phyloP scores from a whole-genome alignment of 768 basidiomycete genomes.

The Leccinum incarnatum region DNA sequence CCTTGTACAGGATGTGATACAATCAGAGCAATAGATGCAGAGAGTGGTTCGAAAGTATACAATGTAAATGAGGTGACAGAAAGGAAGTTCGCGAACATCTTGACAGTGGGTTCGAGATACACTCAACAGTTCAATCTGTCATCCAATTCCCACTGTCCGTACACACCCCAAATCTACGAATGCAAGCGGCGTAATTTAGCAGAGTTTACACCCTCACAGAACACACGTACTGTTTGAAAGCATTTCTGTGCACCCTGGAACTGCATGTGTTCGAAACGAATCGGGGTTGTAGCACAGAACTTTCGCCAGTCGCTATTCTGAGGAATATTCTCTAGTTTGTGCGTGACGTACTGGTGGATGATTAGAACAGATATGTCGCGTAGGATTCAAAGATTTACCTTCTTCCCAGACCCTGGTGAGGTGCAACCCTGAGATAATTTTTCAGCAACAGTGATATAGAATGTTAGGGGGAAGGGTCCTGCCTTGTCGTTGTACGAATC shows the following conservation, averaged over 20 bases:
- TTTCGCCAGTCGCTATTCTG: slow-evolving; percentile 27
- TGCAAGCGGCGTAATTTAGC: not conserved
- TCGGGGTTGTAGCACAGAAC: slow-evolving; percentile 36
- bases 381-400: slow-evolving; percentile 6
- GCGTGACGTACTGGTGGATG: slow-evolving; percentile 23
- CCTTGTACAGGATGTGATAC: not conserved
- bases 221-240: slow-evolving; percentile 11
- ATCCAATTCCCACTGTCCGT: slow-evolving; percentile 29
- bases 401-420: slow-evolving; percentile 20
- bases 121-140: slow-evolving; percentile 15
- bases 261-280: slow-evolving; percentile 18
- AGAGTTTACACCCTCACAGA: not conserved
- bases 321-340: slow-evolving; percentile 27
- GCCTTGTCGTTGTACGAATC: slow-evolving; percentile 27
- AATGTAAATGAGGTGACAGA: not conserved
- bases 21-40: not conserved
- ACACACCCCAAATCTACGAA: slow-evolving; percentile 17
- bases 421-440: slow-evolving; percentile 21
- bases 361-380: not conserved
- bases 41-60: not conserved
- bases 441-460: not conserved
- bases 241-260: slow-evolving; percentile 23
- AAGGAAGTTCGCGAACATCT: not conserved
- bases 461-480: not conserved
- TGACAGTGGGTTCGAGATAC: no score